Evolutionary conservation across 257 asterid genomes (phyloP).

Genomic region (Nicotiana paniculata): DNA sequence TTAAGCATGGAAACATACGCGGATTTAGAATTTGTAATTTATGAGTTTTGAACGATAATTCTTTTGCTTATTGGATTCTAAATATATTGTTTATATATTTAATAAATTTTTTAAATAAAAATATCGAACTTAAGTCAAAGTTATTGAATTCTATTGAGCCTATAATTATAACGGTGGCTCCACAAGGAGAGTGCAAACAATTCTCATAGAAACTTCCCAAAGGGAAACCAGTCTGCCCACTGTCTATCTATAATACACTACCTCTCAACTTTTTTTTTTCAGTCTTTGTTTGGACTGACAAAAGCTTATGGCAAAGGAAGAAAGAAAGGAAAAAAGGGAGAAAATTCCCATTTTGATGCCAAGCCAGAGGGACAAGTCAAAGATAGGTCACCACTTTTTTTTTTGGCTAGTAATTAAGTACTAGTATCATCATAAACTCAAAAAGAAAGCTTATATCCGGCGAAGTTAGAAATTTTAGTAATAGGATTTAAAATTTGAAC

Average conservation of each 20-base stretch:
- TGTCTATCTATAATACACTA: background rate
- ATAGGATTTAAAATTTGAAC: no score
- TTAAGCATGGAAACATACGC: rapidly evolving
- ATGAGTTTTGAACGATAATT: no score
- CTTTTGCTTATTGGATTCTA: no score
- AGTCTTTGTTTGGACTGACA: background rate
- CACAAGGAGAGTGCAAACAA: background rate
- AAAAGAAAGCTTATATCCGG: no score
- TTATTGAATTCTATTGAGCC: no score
- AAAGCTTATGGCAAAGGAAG: background rate
- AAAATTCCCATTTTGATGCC: background rate
- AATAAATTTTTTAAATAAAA: no score
- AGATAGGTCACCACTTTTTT: background rate
- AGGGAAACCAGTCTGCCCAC: background rate
- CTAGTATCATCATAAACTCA: no score
- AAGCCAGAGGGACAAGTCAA: background rate
- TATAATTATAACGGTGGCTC: no score
- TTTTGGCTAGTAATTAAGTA: background rate
- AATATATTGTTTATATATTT: no score
- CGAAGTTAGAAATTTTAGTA: no score
- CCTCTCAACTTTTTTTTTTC: background rate
- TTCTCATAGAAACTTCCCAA: background rate
- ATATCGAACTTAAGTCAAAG: no score
- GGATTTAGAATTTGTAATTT: no score
- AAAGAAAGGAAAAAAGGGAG: background rate